A percentile compares a stretch with the other conserved stretches of the same genome.
phyloP scores from a whole-genome alignment of 2,329 filamentous ascomycete genomes.

The Aspergillus persii region DNA sequence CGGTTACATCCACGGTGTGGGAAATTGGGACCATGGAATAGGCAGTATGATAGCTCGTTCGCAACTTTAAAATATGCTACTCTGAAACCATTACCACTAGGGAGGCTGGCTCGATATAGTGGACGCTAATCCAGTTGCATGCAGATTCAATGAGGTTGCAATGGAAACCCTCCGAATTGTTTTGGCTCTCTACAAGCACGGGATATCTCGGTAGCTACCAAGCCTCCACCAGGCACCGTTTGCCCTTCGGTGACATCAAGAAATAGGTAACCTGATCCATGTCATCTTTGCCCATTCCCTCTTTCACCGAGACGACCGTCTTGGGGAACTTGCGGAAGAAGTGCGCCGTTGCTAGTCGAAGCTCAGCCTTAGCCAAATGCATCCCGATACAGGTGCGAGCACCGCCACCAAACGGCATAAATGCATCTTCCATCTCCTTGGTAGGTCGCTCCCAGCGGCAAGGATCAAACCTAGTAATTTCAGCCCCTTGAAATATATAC shows the following conservation, averaged over 20 bases:
- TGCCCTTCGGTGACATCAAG: background rate
- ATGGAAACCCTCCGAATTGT: too few relatives aligned
- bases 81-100: too few relatives aligned
- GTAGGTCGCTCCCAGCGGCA: slow-evolving; percentile 23
- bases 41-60: too few relatives aligned
- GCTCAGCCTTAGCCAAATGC: slow-evolving; percentile 62
- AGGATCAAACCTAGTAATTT: slow-evolving; percentile 20
- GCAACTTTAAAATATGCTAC: too few relatives aligned
- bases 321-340: slow-evolving; percentile 46
- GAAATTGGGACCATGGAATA: too few relatives aligned
- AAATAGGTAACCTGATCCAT: background rate
- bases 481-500: background rate
- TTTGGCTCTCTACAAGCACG: too few relatives aligned
- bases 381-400: slow-evolving; percentile 67
- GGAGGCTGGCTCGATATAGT: too few relatives aligned
- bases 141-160: too few relatives aligned
- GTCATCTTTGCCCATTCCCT: background rate
- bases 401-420: slow-evolving; percentile 69
- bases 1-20: too few relatives aligned
- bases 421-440: slow-evolving; percentile 52
- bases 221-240: background rate
- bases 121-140: too few relatives aligned
- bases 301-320: background rate
- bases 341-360: slow-evolving; percentile 51
- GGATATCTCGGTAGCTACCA: too few relatives aligned